Base-by-base conservation (phyloP, 345 rosid species). In the Viola odorata region DNA sequence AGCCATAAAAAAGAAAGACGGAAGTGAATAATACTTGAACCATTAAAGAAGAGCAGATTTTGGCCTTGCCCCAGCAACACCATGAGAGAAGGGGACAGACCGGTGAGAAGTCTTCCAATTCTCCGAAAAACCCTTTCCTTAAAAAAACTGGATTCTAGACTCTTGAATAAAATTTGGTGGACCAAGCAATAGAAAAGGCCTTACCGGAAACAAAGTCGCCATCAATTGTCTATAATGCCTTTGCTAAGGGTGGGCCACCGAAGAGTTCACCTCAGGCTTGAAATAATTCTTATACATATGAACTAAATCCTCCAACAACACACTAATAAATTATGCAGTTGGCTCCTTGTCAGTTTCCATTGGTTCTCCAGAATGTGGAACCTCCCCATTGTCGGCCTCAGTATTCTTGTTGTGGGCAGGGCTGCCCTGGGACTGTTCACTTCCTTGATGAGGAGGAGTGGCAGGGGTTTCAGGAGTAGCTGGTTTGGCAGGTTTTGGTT, bases 401-500 rank as follows among this genome's bases (percentile, higher is more conserved):
- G 71, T 60, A 3, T 72, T 61, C 39, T 74, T 77, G 49, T 17
- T 55, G 4, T 57, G 14, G 8, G 52, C 66, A 1, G 74, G 66
- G 52, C 55, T 48, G 0, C 64, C 75, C 5, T 72, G 77, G n/a
- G n/a, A n/a, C n/a, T 74, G 75, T 53, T 82, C 85, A 36, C 61
- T 48, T 40, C 72, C 77, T 63, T 86, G 87, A 4, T 78, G 72
- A 0, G 81, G 74, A 49, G 87, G 85, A 40, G 82, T 65, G 9
- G 81, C 68, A 0, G 91, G 83, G 58, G 78, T 62, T 66, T 84
- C 95, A 12, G 95, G 82, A 10, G 88, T 61, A 12, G 80, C 67
- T 16, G 91, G 83, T 71, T 92, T 89, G 0, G 76, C 61, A 3
- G 96, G 98, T 62, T 85, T 92, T 13, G 88, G 89, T 63, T 87